These are phyloP conservation scores for Hansenula lynferdii DNA, from an alignment of 1,139 yeast genomes.

Conservation along the genomic window DNA sequence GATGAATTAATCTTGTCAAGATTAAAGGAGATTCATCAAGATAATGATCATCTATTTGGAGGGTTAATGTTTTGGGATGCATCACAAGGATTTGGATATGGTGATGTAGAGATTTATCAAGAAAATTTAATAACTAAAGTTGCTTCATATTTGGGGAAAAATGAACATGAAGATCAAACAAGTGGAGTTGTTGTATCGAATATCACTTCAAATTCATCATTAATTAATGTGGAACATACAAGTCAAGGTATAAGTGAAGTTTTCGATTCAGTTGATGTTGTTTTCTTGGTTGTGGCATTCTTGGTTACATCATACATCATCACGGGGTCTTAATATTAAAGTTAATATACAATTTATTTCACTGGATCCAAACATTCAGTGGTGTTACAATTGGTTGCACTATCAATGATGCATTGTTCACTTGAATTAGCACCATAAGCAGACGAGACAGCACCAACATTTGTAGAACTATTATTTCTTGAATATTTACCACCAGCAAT, in stretches of 20 bases:
- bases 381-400: constrained; percentile 41
- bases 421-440: constrained; percentile 29
- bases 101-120: constrained; percentile 19
- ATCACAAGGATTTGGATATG: constrained; percentile 53
- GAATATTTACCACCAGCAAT: constrained; percentile 30
- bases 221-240: background rate
- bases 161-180: background rate
- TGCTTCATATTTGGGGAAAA: constrained; percentile 12
- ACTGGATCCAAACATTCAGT: constrained; percentile 29
- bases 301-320: background rate
- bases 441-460: constrained; percentile 10
- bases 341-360: too few relatives aligned
- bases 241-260: background rate
- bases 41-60: constrained; percentile 41
- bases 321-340: background rate
- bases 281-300: background rate
- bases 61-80: constrained; percentile 87
- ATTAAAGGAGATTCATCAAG: constrained; percentile 7
- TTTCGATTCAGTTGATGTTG: background rate
- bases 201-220: background rate
- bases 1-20: constrained; percentile 29
- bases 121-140: constrained; percentile 18
- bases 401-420: constrained; percentile 37
- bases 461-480: constrained; percentile 14
- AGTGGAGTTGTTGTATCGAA: background rate